Base-by-base conservation (phyloP, 805 yeast genomes). In the Metschnikowia aberdeeniae region DNA sequence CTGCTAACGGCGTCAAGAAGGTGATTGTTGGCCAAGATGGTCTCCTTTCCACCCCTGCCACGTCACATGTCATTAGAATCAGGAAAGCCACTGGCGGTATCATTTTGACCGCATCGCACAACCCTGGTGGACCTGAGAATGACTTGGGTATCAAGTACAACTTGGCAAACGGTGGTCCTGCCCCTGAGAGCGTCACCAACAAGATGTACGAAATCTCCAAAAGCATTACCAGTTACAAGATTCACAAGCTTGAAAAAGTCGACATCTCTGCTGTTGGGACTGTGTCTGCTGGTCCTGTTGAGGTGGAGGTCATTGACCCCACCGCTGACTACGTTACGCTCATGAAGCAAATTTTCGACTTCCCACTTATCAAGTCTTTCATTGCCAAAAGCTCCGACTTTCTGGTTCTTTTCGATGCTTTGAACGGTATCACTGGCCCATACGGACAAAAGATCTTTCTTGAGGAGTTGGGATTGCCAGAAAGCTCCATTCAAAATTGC, bases 371-470 rank as follows among this genome's bases (percentile, higher is more conserved):
- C 67, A 82, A 78, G 66, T 59, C 71, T 37, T 93, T 93, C 64
- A 72, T 92, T 46, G 63, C 63, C 12, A 64, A 72, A 35, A 70
- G 78, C 37, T 61, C 63, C 36, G 75, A 78, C 36, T 89, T 89
- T 72, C 78, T 76, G 57, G 77, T 89, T 35, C 73, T 92, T 49
- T 93, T 93, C 57, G 99, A 92, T 63, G 89, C 92, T 2, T 72
- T 92, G 58, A 87, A 89, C 60, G 99, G 99, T 62, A 93, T 92
- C 59, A 92, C 99, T 24, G 99, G 98, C 36, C 97, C 98, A 17
- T 92, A 93, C 62, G 98, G 96, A 48, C 70, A 75, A 59, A 84
- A 86, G 42, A 80, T 93, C 44, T 92, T 92, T 57, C 75, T 87
- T 31, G 84, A 88, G 36, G 95, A 89, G 68, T 77, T 92, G 46